Evolutionary conservation across 352 stramenopile species (phyloP), one percentile per base, ranked within the genome.

Genomic region (Phytophthora rubi): DNA sequence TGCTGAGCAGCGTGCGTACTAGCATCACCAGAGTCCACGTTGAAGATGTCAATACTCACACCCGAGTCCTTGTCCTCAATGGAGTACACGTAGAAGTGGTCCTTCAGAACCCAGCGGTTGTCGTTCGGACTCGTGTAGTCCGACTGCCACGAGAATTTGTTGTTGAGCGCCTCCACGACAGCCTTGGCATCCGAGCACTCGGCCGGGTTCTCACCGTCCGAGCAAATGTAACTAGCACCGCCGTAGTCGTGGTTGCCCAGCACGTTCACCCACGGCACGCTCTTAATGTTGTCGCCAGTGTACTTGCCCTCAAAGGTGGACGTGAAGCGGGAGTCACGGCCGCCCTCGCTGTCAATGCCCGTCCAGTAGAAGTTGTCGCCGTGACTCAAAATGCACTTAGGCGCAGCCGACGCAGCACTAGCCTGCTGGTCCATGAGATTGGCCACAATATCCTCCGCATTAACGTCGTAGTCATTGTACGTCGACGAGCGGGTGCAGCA

Each of bases 201-300:
- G 12, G 67, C 61, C 15, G 71, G 58, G 48, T 79, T 65, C 15
- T 75, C 68, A 4, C 71, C 73, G 47, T 80, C 62, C 16, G 70
- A 73, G 65, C 82, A 90, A 53, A 90, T 82, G 80, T 81, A 90
- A 44, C 70, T 79, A 33, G 77, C 79, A 13, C 82, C 82, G 53
- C 82, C 82, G 62, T 89, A 89, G 71, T 90, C 82, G 77, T 90
- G 82, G 71, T 90, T 90, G n/a, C 82, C 82, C 62, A 90, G 70
- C 28, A 89, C 81, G 35, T 90, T 90, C 30, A 90, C 53, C 82
- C 82, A 90, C 49, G 79, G 80, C 4, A 90, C 70, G 23, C 60
- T 76, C 21, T 74, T 80, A 13, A 90, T 73, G 64, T 83, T 76
- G 59, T 68, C 47, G 21, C 81, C 79, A 1, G 77, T 75, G 70